Conservation (phyloP, 495 filamentous ascomycete species). For the Ramalina intermedia region DNA sequence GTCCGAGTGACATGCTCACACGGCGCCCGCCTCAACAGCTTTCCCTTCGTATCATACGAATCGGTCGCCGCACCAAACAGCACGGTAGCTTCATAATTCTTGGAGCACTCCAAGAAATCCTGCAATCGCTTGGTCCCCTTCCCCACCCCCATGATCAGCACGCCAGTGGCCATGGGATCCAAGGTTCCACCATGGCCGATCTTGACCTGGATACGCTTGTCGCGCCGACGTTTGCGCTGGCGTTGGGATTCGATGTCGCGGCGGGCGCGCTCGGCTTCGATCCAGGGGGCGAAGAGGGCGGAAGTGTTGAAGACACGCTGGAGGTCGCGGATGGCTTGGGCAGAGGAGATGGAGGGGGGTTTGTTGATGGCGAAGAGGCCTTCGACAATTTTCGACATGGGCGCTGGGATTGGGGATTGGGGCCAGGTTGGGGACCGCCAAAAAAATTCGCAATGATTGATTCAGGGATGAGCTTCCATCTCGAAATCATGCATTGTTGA, state of each 20-base stretch:
- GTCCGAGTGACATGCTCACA: slow-evolving; percentile 69
- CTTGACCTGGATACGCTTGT: slow-evolving; percentile 55
- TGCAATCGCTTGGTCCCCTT: slow-evolving; percentile 72
- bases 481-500: no score
- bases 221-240: slow-evolving; percentile 38
- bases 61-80: slow-evolving; percentile 89
- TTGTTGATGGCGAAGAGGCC: slow-evolving; percentile 88
- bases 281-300: slow-evolving; percentile 54
- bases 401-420: slow-evolving; percentile 28
- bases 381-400: slow-evolving; percentile 41
- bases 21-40: slow-evolving; percentile 54
- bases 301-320: slow-evolving; percentile 76
- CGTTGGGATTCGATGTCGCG: slow-evolving; percentile 37
- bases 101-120: slow-evolving; percentile 71
- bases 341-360: slow-evolving; percentile 68
- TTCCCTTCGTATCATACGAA: slow-evolving; percentile 75
- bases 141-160: slow-evolving; percentile 77
- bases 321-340: slow-evolving; percentile 72
- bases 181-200: slow-evolving; percentile 94
- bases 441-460: not conserved
- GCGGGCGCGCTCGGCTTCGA: slow-evolving; percentile 39
- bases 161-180: slow-evolving; percentile 85
- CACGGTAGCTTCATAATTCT: slow-evolving; percentile 78
- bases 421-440: not conserved
- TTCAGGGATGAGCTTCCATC: not conserved